These are phyloP conservation scores for Colletotrichum sansevieriae DNA, from an alignment of 2,329 filamentous ascomycete genomes.

Conservation along the genomic window DNA sequence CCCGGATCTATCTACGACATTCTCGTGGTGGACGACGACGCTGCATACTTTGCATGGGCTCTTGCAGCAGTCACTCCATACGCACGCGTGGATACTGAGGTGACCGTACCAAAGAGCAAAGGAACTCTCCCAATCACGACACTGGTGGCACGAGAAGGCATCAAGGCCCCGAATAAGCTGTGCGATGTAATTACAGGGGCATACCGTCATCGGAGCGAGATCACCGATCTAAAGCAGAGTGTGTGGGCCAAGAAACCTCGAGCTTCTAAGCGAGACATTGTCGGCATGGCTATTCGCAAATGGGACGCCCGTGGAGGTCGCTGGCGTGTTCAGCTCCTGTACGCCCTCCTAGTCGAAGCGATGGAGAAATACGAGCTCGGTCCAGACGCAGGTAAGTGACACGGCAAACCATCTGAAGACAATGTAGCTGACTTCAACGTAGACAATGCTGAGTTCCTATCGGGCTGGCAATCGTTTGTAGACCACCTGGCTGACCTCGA, in stretches of 20 bases:
- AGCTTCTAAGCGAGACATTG: constrained; percentile 68
- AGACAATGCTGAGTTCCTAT: constrained; percentile 61
- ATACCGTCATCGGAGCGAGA: constrained; percentile 71
- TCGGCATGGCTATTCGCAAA: constrained; percentile 80
- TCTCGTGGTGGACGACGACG: constrained; percentile 74
- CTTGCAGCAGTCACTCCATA: constrained; percentile 83
- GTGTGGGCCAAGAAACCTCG: constrained; percentile 60
- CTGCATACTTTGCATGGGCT: constrained; percentile 81
- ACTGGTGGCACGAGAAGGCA: constrained; percentile 79
- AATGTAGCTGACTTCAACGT: constrained; percentile 37
- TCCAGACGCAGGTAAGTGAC: constrained; percentile 25
- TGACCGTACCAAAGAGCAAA: constrained; percentile 55
- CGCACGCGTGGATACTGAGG: constrained; percentile 63
- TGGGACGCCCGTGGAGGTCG: constrained; percentile 74
- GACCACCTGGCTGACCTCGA: constrained; percentile 67
- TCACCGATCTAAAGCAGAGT: constrained; percentile 71
- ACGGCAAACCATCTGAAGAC: background rate
- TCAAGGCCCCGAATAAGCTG: constrained; percentile 83
- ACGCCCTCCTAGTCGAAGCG: constrained; percentile 75
- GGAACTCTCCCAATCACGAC: constrained; percentile 64
- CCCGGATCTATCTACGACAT: constrained; percentile 63
- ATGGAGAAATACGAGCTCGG: constrained; percentile 53
- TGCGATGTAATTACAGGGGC: constrained; percentile 76
- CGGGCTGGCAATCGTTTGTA: constrained; percentile 67
- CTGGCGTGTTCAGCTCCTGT: constrained; percentile 80